These are phyloP conservation scores for Zea mays DNA, from an alignment of 176 grass and related monocot species.

Conservation along the genomic window Zm-B73-REFERENCE-NAM-5.0 NC_050096.1:271770001-271770500, in stretches of 20 bases:
- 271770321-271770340: background rate
- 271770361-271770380: background rate
- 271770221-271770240: background rate
- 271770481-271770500: background rate
- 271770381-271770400: background rate
- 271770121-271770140: background rate
- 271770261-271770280: background rate
- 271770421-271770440: background rate
- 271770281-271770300: background rate
- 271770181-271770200: background rate
- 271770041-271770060: background rate
- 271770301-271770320: background rate
- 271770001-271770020: constrained; percentile 39
- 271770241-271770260: background rate
- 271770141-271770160: background rate
- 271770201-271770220: background rate
- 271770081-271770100: background rate
- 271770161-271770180: background rate
- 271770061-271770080: background rate
- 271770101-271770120: constrained; percentile 8
- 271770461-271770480: background rate
- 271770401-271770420: background rate
- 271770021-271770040: background rate
- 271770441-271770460: background rate
- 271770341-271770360: background rate